phyloP scores from a whole-genome alignment of 176 grass and related monocot genomes.

The Aechmea fasciata region DNA sequence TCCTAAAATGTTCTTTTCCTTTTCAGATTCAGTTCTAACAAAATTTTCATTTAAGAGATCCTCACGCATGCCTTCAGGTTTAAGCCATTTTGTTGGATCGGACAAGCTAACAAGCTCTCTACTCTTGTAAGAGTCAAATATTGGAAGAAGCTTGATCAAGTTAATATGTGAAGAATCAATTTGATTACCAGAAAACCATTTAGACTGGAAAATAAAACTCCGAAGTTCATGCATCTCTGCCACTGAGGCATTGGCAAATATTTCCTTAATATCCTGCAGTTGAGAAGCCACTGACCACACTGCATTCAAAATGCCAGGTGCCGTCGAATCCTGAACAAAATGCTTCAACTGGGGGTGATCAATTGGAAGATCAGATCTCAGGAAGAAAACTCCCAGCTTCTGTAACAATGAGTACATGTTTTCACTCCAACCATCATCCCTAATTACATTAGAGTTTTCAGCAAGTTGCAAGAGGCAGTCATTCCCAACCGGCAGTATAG shows the following conservation, averaged over 20 bases:
- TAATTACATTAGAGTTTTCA: conserved; percentile 83
- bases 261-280: conserved; percentile 37
- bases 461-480: conserved; percentile 59
- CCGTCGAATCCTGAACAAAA: conserved; percentile 77
- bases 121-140: conserved; percentile 95
- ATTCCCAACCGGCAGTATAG: conserved; percentile 80
- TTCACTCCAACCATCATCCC: conserved; percentile 90
- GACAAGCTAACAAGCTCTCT: conserved; percentile 65
- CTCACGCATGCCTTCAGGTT: conserved; percentile 80
- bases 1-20: conserved; percentile 80
- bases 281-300: conserved; percentile 55
- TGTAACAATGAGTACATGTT: conserved; percentile 88
- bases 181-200: conserved; percentile 87
- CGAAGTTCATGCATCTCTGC: conserved; percentile 84
- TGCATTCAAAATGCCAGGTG: conserved; percentile 81
- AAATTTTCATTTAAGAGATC: conserved; percentile 78
- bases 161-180: conserved; percentile 46
- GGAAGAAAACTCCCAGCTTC: conserved; percentile 77
- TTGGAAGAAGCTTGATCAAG: conserved; percentile 65
- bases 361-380: conserved; percentile 64
- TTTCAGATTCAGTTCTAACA: conserved; percentile 72
- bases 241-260: conserved; percentile 48
- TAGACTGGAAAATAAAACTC: conserved; percentile 94
- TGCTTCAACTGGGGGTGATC: conserved; percentile 70
- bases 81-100: conserved; percentile 82